Evolutionary conservation across 768 basidiomycete genomes (phyloP), one percentile per base, ranked within the genome.

Genomic region (Mycena capillaripes): DNA sequence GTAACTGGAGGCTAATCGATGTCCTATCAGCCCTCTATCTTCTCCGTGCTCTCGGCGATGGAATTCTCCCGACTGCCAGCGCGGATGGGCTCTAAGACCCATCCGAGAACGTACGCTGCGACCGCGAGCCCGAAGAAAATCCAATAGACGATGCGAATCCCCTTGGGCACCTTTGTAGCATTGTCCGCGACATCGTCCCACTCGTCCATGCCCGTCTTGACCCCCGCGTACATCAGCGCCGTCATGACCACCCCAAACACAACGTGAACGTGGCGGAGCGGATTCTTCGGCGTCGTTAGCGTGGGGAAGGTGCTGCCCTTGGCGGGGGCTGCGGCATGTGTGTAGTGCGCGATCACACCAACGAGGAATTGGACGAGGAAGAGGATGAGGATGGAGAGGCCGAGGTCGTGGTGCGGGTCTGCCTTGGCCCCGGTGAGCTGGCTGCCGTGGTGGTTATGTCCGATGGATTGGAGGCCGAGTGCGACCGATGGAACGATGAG

Each of bases 171-270:
- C 55, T 56, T n/a, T 10, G 75, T 75, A 1, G 34, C 55, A 55
- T 44, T 70, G 60, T 75, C 75, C 14, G 48, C 36, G 9, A 73
- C 71, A 19, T 44, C 58, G 29, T 75, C 56, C 75, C 75, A 75
- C 61, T 75, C 75, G 56, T 75, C 75, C 59, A 75, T 73, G 6
- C 75, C 75, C 21, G 75, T 75, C 40, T 75, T 73, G 16, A 75
- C 71, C 12, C 75, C 71, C 9, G 75, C 71, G 44, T 75, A 75
- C 42, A 75, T n/a, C 32, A 75, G 50, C 29, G 63, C 75, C 14
- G 75, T 72, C 63, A 75, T 66, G 40, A 70, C 46, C 17, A 75
- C 52, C 5, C 75, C 75, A 56, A 62, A 64, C 8, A 60, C 52
- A 32, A 70, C 71, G 65, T 75, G 75, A 42, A 75, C 23, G 55